Conservation (phyloP, 2,329 filamentous ascomycete species). For the Phialophora chinensis region DNA sequence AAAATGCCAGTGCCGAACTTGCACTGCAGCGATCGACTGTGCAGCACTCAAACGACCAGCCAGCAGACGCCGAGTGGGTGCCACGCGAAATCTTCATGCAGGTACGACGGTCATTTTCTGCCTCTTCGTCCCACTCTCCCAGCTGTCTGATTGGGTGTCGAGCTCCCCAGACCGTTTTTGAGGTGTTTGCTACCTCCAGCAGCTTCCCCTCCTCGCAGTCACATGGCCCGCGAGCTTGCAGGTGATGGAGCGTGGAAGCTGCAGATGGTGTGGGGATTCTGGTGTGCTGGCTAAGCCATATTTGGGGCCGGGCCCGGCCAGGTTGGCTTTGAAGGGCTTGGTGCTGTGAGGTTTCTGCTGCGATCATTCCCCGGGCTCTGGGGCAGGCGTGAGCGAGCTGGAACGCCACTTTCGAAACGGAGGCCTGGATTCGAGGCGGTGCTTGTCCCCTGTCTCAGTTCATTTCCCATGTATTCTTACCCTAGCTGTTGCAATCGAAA, state of each 20-base stretch:
- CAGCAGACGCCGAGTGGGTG: slow-evolving; percentile 26
- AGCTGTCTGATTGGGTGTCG: slow-evolving; percentile 29
- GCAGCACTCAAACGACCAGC: slow-evolving; percentile 33
- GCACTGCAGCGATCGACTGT: slow-evolving; percentile 40
- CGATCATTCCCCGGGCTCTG: background rate
- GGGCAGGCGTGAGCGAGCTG: slow-evolving; percentile 3
- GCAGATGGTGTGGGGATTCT: slow-evolving; percentile 36
- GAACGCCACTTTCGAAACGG: background rate
- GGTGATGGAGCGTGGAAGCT: slow-evolving; percentile 30
- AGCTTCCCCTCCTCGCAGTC: slow-evolving; percentile 27
- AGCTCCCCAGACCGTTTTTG: slow-evolving; percentile 19
- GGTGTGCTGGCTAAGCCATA: slow-evolving; percentile 31
- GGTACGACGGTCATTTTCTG: slow-evolving; percentile 33
- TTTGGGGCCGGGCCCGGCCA: slow-evolving; percentile 21
- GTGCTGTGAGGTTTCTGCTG: background rate
- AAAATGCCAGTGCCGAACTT: slow-evolving; percentile 32
- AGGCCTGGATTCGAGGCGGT: slow-evolving; percentile 8
- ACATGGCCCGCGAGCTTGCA: slow-evolving; percentile 34
- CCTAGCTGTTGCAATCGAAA: slow-evolving; percentile 12
- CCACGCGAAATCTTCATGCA: slow-evolving; percentile 32
- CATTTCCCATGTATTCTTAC: slow-evolving; percentile 19
- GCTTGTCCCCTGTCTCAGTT: background rate
- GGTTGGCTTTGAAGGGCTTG: slow-evolving; percentile 14
- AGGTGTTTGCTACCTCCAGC: slow-evolving; percentile 15
- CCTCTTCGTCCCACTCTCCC: slow-evolving; percentile 29